Conservation (phyloP, 2,329 filamentous ascomycete species). For the Exophiala sp. region DNA sequence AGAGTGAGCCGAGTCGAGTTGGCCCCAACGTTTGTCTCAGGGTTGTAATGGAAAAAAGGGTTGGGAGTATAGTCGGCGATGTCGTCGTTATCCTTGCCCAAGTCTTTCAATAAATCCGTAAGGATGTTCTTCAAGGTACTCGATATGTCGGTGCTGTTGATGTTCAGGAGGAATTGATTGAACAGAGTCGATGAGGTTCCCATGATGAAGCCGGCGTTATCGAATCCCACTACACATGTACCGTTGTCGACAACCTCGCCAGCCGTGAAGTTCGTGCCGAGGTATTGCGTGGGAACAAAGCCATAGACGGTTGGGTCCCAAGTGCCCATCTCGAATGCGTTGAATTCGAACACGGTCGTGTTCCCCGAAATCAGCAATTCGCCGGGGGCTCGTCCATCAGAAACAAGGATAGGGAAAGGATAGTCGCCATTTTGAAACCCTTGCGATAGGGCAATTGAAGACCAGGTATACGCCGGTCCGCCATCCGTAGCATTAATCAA, state of each 20-base stretch:
- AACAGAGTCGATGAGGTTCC: constrained; percentile 81
- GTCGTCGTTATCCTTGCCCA: constrained; percentile 60
- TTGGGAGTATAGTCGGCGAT: constrained; percentile 71
- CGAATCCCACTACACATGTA: constrained; percentile 69
- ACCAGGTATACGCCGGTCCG: constrained; percentile 72
- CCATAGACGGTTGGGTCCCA: constrained; percentile 67
- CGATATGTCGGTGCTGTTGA: constrained; percentile 53
- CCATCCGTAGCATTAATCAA: constrained; percentile 70
- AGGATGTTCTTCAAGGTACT: constrained; percentile 43
- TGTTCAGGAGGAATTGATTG: constrained; percentile 65
- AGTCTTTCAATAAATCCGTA: constrained; percentile 44
- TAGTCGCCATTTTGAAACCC: constrained; percentile 58
- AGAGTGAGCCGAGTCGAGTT: constrained; percentile 55
- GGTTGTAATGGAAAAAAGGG: constrained; percentile 64
- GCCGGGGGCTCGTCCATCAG: constrained; percentile 60
- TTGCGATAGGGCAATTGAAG: constrained; percentile 61
- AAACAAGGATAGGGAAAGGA: constrained; percentile 68
- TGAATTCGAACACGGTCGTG: constrained; percentile 70
- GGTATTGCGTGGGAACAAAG: constrained; percentile 63
- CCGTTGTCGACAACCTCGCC: constrained; percentile 53
- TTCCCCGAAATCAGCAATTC: constrained; percentile 60
- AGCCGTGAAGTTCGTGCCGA: constrained; percentile 65
- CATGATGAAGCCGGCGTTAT: constrained; percentile 77
- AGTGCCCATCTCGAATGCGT: constrained; percentile 70
- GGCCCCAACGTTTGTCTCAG: constrained; percentile 54